Evolutionary conservation across 257 asterid species (phyloP).

Genomic region (Osmanthus fragrans): DNA sequence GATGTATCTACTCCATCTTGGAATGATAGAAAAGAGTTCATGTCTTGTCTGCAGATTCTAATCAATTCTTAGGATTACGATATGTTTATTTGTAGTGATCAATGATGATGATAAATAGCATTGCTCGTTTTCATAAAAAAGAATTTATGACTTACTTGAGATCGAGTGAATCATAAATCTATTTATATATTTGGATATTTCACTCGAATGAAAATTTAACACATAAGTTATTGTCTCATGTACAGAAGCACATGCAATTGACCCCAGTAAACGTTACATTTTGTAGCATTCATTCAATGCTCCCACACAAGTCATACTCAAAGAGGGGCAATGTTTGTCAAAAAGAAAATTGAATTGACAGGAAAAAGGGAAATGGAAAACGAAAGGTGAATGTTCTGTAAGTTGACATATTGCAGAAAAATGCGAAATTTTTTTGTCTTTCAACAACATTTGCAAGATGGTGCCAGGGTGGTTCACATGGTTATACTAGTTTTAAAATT

Average conservation of each 20-base stretch:
- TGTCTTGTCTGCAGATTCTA: not conserved
- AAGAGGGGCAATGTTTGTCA: not conserved
- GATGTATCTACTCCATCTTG: not conserved
- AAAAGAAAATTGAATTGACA: not conserved
- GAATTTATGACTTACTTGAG: not conserved
- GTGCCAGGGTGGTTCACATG: no score
- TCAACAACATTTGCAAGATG: no score
- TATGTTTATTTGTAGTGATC: not conserved
- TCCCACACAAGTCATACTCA: slow-evolving; percentile 8
- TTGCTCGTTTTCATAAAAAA: not conserved
- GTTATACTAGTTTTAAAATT: no score
- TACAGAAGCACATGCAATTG: not conserved
- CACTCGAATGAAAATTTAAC: not conserved
- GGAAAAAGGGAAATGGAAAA: not conserved
- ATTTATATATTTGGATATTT: not conserved
- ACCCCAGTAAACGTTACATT: not conserved
- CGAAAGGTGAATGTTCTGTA: not conserved
- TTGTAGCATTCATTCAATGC: not conserved
- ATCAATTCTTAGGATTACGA: not conserved
- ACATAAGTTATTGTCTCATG: slow-evolving; percentile 18
- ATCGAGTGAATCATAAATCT: not conserved
- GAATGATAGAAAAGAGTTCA: not conserved
- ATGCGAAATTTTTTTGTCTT: no score
- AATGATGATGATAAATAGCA: not conserved
- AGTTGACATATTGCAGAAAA: no score